Evolutionary conservation across 345 rosid species (phyloP).

Genomic region (Aurinia saxatilis): DNA sequence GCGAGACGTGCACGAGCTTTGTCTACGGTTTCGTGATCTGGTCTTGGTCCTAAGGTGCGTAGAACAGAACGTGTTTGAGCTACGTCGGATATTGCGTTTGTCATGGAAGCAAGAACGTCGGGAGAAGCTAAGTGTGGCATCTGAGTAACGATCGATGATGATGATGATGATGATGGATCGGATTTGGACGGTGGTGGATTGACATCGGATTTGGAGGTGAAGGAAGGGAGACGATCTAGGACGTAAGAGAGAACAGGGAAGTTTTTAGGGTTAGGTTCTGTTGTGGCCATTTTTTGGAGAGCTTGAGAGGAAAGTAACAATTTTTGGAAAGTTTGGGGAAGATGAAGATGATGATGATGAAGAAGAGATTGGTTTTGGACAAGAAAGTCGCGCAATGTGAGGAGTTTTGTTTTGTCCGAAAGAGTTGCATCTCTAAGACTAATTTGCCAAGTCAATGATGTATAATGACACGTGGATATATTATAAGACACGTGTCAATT

Average conservation of each 20-base stretch:
- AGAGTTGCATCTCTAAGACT: constrained; percentile 13
- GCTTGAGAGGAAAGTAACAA: background rate
- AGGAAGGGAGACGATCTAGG: constrained; percentile 62
- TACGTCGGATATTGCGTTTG: constrained; percentile 60
- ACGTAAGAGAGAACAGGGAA: constrained; percentile 89
- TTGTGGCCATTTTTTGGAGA: background rate
- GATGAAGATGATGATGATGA: background rate
- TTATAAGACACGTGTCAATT: background rate
- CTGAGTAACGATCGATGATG: constrained; percentile 33
- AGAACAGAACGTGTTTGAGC: constrained; percentile 79
- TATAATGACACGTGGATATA: constrained; percentile 4
- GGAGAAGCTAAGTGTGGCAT: constrained; percentile 70
- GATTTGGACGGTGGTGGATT: constrained; percentile 26
- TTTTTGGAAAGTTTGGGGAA: background rate
- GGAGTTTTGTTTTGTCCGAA: background rate
- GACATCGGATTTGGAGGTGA: constrained; percentile 37
- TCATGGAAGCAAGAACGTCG: constrained; percentile 66
- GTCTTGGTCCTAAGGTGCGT: constrained; percentile 76
- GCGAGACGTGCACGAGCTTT: constrained; percentile 48
- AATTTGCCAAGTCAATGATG: constrained; percentile 18
- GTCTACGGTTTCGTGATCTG: constrained; percentile 89
- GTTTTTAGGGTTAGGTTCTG: constrained; percentile 59
- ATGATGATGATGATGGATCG: constrained; percentile 32
- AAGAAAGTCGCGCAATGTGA: background rate
- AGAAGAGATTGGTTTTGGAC: background rate